Conservation (phyloP, 805 yeast species). For the Saccharomyces kudriavzevii region DNA sequence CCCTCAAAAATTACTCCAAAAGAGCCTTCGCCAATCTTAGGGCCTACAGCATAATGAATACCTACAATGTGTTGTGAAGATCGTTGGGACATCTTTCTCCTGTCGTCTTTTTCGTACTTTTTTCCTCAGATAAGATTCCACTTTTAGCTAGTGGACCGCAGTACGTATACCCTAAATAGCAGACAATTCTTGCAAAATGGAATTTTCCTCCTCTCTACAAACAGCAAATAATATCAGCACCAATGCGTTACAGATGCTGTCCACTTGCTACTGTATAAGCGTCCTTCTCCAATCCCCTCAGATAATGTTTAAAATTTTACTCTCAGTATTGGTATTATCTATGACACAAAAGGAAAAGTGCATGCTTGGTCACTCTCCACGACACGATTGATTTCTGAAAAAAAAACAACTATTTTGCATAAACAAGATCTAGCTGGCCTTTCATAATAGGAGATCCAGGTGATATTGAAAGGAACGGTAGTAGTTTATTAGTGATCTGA, state of each 20-base stretch:
- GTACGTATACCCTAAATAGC: not conserved
- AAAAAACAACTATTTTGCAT: not conserved
- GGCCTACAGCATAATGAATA: conserved; percentile 67
- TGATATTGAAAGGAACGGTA: not conserved
- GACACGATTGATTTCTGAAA: not conserved
- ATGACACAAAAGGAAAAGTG: not conserved
- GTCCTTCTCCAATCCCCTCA: not conserved
- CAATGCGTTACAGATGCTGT: not conserved
- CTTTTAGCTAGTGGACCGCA: not conserved
- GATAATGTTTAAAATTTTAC: not conserved
- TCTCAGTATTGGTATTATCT: not conserved
- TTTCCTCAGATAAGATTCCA: not conserved
- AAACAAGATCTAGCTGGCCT: not conserved
- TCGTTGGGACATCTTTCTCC: not conserved
- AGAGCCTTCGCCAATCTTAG: conserved; percentile 82
- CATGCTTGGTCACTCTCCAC: not conserved
- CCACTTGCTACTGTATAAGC: not conserved
- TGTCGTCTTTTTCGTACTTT: not conserved
- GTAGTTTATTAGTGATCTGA: not conserved
- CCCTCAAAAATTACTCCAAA: conserved; percentile 84
- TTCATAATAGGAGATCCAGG: not conserved
- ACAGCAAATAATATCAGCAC: not conserved
- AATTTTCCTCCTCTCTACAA: not conserved
- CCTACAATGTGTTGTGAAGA: conserved; percentile 35
- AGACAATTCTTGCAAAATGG: not conserved